A percentile compares a stretch with the other conserved stretches of the same genome.
phyloP scores from a whole-genome alignment of 2,329 filamentous ascomycete species.

The Periconia macrospinosa region DNA sequence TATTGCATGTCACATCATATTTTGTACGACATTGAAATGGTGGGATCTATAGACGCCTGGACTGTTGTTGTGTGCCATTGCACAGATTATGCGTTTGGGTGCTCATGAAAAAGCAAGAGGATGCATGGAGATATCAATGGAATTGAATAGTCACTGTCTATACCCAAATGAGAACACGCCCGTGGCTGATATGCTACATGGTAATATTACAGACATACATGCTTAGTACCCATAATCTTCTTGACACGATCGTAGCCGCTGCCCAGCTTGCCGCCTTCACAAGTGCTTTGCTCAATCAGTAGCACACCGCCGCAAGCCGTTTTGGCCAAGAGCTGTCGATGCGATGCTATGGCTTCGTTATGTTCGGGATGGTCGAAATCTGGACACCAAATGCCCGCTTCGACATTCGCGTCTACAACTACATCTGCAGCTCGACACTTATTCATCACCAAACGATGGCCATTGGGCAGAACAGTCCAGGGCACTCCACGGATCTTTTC shows the following conservation, averaged over 20 bases:
- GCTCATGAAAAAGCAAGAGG: too few relatives aligned
- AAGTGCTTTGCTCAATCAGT: constrained; percentile 12
- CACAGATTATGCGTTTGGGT: too few relatives aligned
- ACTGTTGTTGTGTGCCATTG: too few relatives aligned
- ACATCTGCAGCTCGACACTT: constrained; percentile 5
- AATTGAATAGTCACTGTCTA: too few relatives aligned
- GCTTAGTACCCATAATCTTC: not conserved
- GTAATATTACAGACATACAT: not conserved
- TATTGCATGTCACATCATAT: too few relatives aligned
- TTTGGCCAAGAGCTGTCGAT: not conserved
- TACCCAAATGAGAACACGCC: too few relatives aligned
- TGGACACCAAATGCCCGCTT: not conserved
- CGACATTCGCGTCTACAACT: not conserved
- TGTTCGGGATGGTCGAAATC: not conserved
- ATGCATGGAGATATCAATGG: too few relatives aligned
- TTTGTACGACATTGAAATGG: too few relatives aligned
- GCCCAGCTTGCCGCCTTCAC: constrained; percentile 10
- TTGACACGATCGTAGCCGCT: constrained; percentile 10
- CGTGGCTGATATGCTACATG: too few relatives aligned
- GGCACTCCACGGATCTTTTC: constrained; percentile 65
- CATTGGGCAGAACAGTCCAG: constrained; percentile 56
- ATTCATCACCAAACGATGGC: constrained; percentile 31
- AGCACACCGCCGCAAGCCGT: not conserved
- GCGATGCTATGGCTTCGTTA: not conserved
- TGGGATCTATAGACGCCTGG: too few relatives aligned